Evolutionary conservation across 345 rosid genomes (phyloP).

Genomic region (Eucalyptus pumila): DNA sequence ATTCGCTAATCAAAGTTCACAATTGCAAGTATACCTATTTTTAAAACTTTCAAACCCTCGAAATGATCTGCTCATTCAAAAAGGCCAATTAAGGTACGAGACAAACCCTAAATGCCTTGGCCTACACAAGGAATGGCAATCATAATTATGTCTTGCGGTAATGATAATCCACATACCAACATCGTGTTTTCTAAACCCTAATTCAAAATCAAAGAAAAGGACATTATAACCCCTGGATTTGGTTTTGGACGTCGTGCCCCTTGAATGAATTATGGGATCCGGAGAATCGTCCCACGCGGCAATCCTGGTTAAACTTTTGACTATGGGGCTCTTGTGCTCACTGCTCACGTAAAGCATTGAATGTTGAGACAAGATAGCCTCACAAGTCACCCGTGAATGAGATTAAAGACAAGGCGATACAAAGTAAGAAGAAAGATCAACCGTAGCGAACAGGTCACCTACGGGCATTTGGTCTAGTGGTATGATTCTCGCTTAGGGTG

Average conservation of each 20-base stretch:
- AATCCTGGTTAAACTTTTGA: not conserved
- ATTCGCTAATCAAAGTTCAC: not conserved
- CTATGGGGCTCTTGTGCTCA: not conserved
- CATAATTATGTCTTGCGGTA: not conserved
- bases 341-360: not conserved
- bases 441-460: not conserved
- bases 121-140: not conserved
- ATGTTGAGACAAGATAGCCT: not conserved
- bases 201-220: not conserved
- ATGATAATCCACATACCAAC: not conserved
- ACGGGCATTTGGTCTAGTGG: conserved; percentile 84
- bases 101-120: not conserved
- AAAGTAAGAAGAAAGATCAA: not conserved
- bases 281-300: not conserved
- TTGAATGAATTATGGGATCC: not conserved
- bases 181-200: not conserved
- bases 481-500: conserved; percentile 90
- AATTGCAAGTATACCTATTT: not conserved
- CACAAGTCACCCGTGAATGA: not conserved
- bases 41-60: not conserved
- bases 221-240: not conserved
- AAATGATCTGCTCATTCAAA: not conserved
- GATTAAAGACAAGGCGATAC: not conserved
- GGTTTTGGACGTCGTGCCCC: not conserved
- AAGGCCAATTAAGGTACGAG: not conserved